Percentiles rank a stretch among this genome's conserved stretches.
These are phyloP conservation scores for Debaryomyces prosopidis DNA, from an alignment of 805 yeast genomes.

Conservation along the genomic window DNA sequence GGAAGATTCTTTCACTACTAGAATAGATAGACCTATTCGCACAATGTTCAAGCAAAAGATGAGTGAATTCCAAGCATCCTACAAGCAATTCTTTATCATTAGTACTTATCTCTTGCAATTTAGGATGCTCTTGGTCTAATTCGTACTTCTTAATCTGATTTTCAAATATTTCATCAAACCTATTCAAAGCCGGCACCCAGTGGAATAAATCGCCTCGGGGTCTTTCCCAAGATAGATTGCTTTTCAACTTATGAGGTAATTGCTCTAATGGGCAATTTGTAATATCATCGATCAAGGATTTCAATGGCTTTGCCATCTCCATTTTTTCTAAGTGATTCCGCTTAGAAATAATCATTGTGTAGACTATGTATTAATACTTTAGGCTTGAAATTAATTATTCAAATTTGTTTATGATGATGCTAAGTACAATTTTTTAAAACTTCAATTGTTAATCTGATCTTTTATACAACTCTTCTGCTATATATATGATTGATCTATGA, in stretches of 20 bases:
- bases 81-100: constrained; percentile 50
- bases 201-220: constrained; percentile 69
- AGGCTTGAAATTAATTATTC: neutral
- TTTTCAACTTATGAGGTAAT: constrained; percentile 40
- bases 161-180: constrained; percentile 70
- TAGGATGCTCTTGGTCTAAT: constrained; percentile 46
- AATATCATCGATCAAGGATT: constrained; percentile 37
- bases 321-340: constrained; percentile 27
- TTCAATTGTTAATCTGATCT: neutral
- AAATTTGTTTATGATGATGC: neutral
- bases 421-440: neutral
- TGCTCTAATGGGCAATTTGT: constrained; percentile 34
- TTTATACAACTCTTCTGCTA: neutral
- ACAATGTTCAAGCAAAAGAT: constrained; percentile 65
- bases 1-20: constrained; percentile 61
- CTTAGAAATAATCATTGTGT: constrained; percentile 32
- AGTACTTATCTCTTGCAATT: constrained; percentile 43
- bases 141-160: constrained; percentile 53
- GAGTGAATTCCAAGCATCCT: constrained; percentile 61
- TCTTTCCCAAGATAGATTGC: constrained; percentile 53
- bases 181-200: constrained; percentile 76
- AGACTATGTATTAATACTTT: neutral
- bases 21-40: constrained; percentile 66
- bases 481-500: too few relatives aligned
- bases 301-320: constrained; percentile 30